Conservation (phyloP, 2,329 filamentous ascomycete genomes). For the Ceratocystis papillata region DNA sequence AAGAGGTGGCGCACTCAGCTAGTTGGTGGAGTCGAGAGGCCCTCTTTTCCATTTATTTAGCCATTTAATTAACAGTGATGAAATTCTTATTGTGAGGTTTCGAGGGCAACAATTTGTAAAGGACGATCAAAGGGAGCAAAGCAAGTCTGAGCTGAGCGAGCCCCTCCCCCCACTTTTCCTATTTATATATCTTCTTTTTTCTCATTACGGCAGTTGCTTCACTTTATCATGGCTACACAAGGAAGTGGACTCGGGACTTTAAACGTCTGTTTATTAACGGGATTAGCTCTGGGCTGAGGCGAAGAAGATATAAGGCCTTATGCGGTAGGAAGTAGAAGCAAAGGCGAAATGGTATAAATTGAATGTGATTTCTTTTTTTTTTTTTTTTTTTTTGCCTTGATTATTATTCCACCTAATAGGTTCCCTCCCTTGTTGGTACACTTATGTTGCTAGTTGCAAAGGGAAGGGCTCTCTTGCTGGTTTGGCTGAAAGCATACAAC, state of each 20-base stretch:
- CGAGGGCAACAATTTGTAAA: no score
- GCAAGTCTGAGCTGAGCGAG: not conserved
- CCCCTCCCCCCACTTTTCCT: not conserved
- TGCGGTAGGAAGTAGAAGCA: not conserved
- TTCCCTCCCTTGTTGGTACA: conserved; percentile 3
- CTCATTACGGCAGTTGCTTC: not conserved
- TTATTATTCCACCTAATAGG: no score
- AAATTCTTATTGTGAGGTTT: no score
- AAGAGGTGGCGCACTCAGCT: no score
- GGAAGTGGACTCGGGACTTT: not conserved
- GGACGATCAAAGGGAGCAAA: no score
- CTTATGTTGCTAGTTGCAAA: not conserved
- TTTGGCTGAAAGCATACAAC: not conserved
- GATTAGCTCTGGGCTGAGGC: not conserved
- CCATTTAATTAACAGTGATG: no score
- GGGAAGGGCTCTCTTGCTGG: not conserved
- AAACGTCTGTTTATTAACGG: conserved; percentile 1
- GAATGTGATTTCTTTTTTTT: no score
- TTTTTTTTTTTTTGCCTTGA: conserved; percentile 11
- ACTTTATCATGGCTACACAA: conserved; percentile 4
- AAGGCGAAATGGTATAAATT: no score
- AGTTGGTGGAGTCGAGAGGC: no score
- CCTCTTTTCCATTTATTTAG: no score
- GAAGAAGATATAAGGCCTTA: not conserved
- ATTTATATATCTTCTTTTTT: not conserved